Percentiles rank a stretch among this genome's conserved stretches.
Evolutionary conservation across 1,284 basidiomycete genomes (phyloP).

Genomic region (Pyrrhoderma lamaoense): DNA sequence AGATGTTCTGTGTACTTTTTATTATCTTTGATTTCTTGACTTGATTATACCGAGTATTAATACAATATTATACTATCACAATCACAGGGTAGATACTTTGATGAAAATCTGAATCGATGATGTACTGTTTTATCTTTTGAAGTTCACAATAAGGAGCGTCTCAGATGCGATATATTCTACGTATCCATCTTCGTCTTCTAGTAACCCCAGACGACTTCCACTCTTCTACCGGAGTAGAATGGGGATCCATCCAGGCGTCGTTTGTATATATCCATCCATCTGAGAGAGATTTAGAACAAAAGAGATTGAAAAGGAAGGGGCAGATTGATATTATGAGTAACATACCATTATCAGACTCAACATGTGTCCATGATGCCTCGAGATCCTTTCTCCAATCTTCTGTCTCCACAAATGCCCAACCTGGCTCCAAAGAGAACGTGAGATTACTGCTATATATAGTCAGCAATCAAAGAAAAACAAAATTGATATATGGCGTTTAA

Average conservation of each 20-base stretch:
- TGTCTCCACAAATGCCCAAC: constrained; percentile 65
- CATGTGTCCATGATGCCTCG: constrained; percentile 45
- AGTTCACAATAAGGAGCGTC: background rate
- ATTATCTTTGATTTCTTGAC: too few relatives aligned
- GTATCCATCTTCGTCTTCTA: constrained; percentile 56
- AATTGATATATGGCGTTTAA: background rate
- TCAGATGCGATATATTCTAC: constrained; percentile 45
- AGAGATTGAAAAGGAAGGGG: background rate
- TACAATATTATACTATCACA: too few relatives aligned
- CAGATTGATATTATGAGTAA: background rate
- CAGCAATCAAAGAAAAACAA: background rate
- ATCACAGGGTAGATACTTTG: too few relatives aligned
- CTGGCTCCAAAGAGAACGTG: constrained; percentile 60
- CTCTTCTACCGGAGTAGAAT: constrained; percentile 34
- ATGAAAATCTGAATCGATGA: too few relatives aligned
- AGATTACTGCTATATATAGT: constrained; percentile 57
- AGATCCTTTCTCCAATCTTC: constrained; percentile 70
- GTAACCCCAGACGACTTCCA: constrained; percentile 42
- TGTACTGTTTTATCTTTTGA: constrained; percentile 13
- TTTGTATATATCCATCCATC: constrained; percentile 77
- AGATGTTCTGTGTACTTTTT: too few relatives aligned
- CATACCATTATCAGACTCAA: constrained; percentile 41
- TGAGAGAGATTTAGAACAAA: constrained; percentile 22
- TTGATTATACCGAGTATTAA: too few relatives aligned
- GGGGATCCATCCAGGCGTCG: constrained; percentile 56